Base-by-base conservation (phyloP, 2,329 filamentous ascomycete genomes). In the Alternaria burnsii region DNA sequence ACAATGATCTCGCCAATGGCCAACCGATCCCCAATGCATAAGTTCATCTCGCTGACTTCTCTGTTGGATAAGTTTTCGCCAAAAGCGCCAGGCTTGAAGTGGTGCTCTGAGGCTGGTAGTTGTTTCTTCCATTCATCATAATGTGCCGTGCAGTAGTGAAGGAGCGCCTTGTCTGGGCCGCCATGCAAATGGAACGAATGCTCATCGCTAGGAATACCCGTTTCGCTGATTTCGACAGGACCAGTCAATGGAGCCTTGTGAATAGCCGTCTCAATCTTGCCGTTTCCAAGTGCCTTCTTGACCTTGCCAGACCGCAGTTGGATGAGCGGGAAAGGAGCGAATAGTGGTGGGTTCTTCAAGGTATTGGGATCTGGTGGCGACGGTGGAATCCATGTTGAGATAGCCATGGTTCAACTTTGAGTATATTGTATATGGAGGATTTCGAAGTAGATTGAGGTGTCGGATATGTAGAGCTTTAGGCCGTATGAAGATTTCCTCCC, bases 21-120 rank as follows among this genome's bases (percentile, higher is more conserved):
- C 18, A 88, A 78, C 14, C 86, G 78, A 66, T 91, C 88, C 22
- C 88, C 88, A 52, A 91, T 88, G 73, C 88, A 90, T 1, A 90
- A 78, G 64, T 88, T 90, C 36, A 83, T 81, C 77, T 91, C 88
- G 67, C 88, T 89, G 80, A 89, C 84, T 41, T 79, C 78, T 1
- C 78, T 76, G 1, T 81, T 85, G 40, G 88, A 87, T 4, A 90
- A 78, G 67, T 90, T 90, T 77, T 90, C 88, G 7, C 88, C 88
- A 63, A 90, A 90, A 0, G 82, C 87, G 2, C 88, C 88, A 0
- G 84, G 82, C 5, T 79, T 76, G 65, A 90, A 89, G 3, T 80
- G 78, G 2, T 82, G 77, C 1, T 82, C 81, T 0, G 82, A 83
- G 0, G 80, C 72, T 0, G 87, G 87, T 52, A 85, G 82, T 40